phyloP scores from a whole-genome alignment of 768 basidiomycete species.

The Fistulinella prunicolor region DNA sequence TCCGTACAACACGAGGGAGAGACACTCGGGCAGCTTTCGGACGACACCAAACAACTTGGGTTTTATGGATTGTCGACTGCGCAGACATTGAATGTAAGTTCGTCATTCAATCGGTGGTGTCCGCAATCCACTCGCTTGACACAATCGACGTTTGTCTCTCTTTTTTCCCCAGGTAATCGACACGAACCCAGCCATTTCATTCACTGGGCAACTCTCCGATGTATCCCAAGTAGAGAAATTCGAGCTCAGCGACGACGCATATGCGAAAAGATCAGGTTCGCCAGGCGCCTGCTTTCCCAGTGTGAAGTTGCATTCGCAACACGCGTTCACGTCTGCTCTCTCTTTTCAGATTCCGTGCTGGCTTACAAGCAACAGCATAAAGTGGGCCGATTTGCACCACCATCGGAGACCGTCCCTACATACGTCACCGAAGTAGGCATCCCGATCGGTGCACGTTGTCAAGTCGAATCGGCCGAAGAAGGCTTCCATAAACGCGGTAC shows the following conservation, averaged over 20 bases:
- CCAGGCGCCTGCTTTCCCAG: background rate
- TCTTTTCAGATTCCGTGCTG: conserved; percentile 74
- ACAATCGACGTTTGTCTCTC: conserved; percentile 39
- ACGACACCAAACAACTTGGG: conserved; percentile 66
- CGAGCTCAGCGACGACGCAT: conserved; percentile 79
- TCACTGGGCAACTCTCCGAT: conserved; percentile 85
- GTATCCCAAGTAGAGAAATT: conserved; percentile 89
- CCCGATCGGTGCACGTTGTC: conserved; percentile 70
- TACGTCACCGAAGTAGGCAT: conserved; percentile 44
- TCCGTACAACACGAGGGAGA: conserved; percentile 54
- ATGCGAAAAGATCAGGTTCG: conserved; percentile 74
- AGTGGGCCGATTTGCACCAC: conserved; percentile 82
- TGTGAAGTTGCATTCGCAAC: background rate
- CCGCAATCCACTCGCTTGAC: too few species aligned
- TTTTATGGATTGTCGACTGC: conserved; percentile 73
- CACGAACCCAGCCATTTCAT: conserved; percentile 67
- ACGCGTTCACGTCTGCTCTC: conserved; percentile 2
- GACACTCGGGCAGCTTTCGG: conserved; percentile 53
- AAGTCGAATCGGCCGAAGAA: conserved; percentile 70
- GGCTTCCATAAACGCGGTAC: conserved; percentile 77
- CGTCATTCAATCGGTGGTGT: too few species aligned
- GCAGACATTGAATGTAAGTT: conserved; percentile 75
- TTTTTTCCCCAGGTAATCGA: conserved; percentile 52
- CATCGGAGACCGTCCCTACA: conserved; percentile 35
- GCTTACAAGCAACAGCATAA: conserved; percentile 85